Conservation (phyloP, 345 rosid species). For the Orychophragmus violaceus region DNA sequence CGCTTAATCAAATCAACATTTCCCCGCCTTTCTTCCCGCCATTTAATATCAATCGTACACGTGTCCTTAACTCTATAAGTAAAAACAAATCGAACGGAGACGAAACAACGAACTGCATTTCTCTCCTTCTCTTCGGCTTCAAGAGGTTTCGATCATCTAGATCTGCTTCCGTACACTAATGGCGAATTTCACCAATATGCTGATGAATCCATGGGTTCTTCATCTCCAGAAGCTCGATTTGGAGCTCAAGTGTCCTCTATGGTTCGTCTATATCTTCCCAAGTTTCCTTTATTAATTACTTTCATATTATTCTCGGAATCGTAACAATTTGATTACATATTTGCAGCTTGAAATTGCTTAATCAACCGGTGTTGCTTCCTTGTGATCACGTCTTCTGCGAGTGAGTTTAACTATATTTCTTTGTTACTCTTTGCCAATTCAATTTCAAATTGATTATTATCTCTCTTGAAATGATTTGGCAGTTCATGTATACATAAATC, state of each 20-base stretch:
- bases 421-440: not conserved
- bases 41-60: constrained; percentile 30
- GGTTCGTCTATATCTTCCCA: constrained; percentile 38
- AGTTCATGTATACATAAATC: constrained; percentile 50
- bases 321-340: not conserved
- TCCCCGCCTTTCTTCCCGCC: constrained; percentile 29
- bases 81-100: constrained; percentile 13
- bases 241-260: constrained; percentile 85
- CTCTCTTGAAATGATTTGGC: constrained; percentile 8
- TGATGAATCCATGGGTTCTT: constrained; percentile 67
- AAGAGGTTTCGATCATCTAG: constrained; percentile 14
- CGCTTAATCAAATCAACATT: constrained; percentile 12
- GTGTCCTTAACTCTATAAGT: constrained; percentile 15
- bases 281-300: not conserved
- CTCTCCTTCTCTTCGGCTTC: not conserved
- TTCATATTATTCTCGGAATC: not conserved
- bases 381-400: constrained; percentile 81
- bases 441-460: not conserved
- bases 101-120: not conserved
- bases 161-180: constrained; percentile 28
- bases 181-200: constrained; percentile 33
- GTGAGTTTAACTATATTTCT: constrained; percentile 28
- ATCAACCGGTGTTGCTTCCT: constrained; percentile 58
- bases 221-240: constrained; percentile 75
- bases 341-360: constrained; percentile 59